A percentile compares a stretch with the other conserved stretches of the same genome.
Evolutionary conservation across 2,329 filamentous ascomycete genomes (phyloP).

Genomic region (Aspergillus quadrilineatus): DNA sequence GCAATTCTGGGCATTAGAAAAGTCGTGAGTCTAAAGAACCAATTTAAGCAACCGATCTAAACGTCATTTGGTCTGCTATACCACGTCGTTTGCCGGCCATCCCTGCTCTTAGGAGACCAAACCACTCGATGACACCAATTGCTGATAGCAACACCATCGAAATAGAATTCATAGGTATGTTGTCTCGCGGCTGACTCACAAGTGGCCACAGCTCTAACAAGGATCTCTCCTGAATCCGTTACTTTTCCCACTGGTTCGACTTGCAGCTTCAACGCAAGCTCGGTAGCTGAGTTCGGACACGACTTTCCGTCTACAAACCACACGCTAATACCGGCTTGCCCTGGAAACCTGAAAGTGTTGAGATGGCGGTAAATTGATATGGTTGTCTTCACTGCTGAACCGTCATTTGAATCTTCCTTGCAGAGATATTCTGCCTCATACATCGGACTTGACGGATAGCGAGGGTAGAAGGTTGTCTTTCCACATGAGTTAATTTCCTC

Average conservation of each 20-base stretch:
- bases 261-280: neutral
- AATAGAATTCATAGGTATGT: constrained; percentile 1
- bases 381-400: neutral
- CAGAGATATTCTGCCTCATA: constrained; percentile 41
- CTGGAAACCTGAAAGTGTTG: constrained; percentile 14
- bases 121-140: neutral
- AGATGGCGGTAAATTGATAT: constrained; percentile 17
- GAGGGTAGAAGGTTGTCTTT: constrained; percentile 63
- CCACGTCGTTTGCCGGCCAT: neutral
- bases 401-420: constrained; percentile 19
- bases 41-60: neutral
- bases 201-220: neutral
- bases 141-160: constrained; percentile 4
- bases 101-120: neutral
- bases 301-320: neutral
- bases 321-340: neutral
- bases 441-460: constrained; percentile 51
- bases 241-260: neutral
- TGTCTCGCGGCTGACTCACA: neutral
- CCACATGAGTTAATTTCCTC: constrained; percentile 47
- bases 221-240: neutral
- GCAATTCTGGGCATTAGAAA: neutral
- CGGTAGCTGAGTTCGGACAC: neutral
- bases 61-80: neutral
- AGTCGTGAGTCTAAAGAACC: neutral